phyloP scores from a whole-genome alignment of 306 rosid species.

The Leucaena leucocephala region DNA sequence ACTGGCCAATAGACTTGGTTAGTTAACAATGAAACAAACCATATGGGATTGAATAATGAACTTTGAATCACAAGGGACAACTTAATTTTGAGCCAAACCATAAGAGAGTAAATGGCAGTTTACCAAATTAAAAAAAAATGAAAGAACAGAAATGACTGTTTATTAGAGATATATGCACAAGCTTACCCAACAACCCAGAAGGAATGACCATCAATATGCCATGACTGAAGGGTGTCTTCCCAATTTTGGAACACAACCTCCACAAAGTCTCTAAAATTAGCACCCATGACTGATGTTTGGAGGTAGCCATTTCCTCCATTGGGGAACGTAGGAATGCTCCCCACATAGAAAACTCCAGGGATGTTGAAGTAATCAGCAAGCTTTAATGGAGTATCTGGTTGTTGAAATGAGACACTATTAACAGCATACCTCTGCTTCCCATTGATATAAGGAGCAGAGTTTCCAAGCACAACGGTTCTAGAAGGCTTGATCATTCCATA shows the following conservation, averaged over 20 bases:
- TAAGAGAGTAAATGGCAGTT: not conserved
- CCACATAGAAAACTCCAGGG: slow-evolving; percentile 77
- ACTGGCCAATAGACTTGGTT: not conserved
- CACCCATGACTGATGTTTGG: slow-evolving; percentile 85
- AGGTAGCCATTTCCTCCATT: slow-evolving; percentile 66
- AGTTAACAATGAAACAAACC: not conserved
- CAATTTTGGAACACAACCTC: slow-evolving; percentile 96
- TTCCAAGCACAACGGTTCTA: slow-evolving; percentile 77
- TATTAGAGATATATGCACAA: not conserved
- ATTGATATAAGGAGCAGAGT: slow-evolving; percentile 81
- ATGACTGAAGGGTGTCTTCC: slow-evolving; percentile 84
- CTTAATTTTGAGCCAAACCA: not conserved
- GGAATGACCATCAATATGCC: slow-evolving; percentile 91
- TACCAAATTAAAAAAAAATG: not conserved
- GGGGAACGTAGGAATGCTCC: slow-evolving; percentile 72
- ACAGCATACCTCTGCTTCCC: slow-evolving; percentile 97
- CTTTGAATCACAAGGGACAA: not conserved
- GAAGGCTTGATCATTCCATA: slow-evolving; percentile 80
- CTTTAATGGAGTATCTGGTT: slow-evolving; percentile 84
- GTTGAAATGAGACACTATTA: slow-evolving; percentile 71
- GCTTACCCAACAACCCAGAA: slow-evolving; percentile 93
- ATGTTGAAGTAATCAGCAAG: slow-evolving; percentile 86
- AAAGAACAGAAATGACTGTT: not conserved
- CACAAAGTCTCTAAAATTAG: slow-evolving; percentile 74
- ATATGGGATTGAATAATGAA: not conserved